Base-by-base conservation (phyloP, 2,329 filamentous ascomycete genomes). In the Ophiostoma novo-ulmi region DNA sequence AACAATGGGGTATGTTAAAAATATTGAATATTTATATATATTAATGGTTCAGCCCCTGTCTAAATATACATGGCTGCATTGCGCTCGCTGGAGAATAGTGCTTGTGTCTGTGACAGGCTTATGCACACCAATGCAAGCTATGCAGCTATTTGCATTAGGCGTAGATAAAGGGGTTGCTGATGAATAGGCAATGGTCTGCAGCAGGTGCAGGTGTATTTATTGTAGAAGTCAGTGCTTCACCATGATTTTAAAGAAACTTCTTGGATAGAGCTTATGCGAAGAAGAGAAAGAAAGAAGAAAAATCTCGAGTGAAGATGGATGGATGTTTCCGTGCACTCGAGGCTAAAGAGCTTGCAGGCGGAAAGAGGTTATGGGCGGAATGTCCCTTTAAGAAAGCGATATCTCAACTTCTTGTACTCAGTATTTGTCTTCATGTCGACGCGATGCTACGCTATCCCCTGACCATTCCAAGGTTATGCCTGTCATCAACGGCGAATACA, bases 121-220 rank as follows among this genome's bases (percentile, higher is more conserved):
- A 61, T 61, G 58, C 58, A 63, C 58, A 20, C 58, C 26, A 63
- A 63, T 63, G 58, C 58, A 63, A 35, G 58, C n/a, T 63, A 63
- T 31, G 58, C 55, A 35, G 55, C 52, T 58, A 11, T 6, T 17
- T 26, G n/a, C 22, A 22, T 11, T 11, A 11, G 8, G n/a, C 44
- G 44, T 48, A 17, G 13, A 22, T 7, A 26, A 58, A 58, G 22
- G 52, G 52, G 22, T 22, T 58, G 52, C 22, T 58, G 52, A 58
- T 58, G 52, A 58, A 58, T 26, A 26, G n/a, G 3, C 52, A 58
- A 58, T 8, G 11, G 52, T 58, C 52, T 58, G 31, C 52, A 58
- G 52, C 52, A 26, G 31, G 31, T 31, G 31, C 31, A 3, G 31
- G 31, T 31, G 31, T 4, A 4, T 31, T 31, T 31, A 31, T 31